Evolutionary conservation across 164 flowering plant species (phyloP).

Genomic region (Liquidambar formosana): DNA sequence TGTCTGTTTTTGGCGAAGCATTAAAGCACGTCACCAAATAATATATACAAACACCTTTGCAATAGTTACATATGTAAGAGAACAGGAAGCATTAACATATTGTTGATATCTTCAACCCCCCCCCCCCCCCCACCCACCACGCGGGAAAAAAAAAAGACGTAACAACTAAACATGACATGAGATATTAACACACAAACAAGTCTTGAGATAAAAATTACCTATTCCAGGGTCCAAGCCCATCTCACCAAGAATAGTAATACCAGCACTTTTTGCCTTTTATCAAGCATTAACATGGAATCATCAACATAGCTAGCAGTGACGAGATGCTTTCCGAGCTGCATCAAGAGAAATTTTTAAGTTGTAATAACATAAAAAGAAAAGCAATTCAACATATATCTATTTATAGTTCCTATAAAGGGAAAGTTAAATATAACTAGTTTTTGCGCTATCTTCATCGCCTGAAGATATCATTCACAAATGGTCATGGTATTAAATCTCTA

Average conservation of each 20-base stretch:
- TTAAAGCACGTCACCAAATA: background rate
- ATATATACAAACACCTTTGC: background rate
- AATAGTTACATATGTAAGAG: background rate
- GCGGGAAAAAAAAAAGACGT: too few species aligned
- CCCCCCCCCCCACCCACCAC: too few species aligned
- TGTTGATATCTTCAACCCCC: background rate
- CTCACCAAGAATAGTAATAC: slow-evolving; percentile 88
- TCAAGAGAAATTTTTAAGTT: slow-evolving; percentile 12
- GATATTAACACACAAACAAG: background rate
- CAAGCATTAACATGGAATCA: slow-evolving; percentile 66
- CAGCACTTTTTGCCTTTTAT: slow-evolving; percentile 74
- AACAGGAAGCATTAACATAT: background rate
- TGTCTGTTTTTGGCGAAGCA: background rate
- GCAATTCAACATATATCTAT: background rate
- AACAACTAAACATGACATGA: too few species aligned
- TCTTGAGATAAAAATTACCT: slow-evolving; percentile 43
- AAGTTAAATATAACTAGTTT: too few species aligned
- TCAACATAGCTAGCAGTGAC: slow-evolving; percentile 97
- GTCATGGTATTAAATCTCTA: too few species aligned
- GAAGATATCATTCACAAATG: too few species aligned
- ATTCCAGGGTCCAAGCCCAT: slow-evolving; percentile 99
- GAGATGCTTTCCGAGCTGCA: slow-evolving; percentile 87
- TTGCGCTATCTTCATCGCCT: too few species aligned
- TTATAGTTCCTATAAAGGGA: too few species aligned
- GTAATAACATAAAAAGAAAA: slow-evolving; percentile 2